Base-by-base conservation (phyloP, 441 rosid species). In the Populus trichocarpa region DNA sequence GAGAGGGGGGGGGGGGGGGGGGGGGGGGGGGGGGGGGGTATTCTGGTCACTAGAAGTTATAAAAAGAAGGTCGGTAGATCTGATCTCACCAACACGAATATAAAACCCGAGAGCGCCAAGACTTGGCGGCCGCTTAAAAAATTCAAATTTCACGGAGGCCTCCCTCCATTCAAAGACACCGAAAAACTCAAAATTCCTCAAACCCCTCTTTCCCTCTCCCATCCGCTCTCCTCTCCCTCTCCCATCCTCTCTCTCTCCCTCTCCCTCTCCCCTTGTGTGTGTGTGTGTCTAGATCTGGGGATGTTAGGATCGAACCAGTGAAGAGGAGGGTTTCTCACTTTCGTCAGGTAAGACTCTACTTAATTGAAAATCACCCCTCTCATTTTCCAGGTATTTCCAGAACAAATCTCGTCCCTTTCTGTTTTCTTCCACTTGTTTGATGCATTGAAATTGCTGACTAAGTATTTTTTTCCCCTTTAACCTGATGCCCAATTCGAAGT, bases 61-160 rank as follows among this genome's bases (percentile, higher is more conserved):
- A 40, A 40, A 11, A 40, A 40, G 50, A 40, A 11, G 16, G 5
- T 40, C 50, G 50, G 12, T 12, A 3, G 57, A 46, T 46, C 57
- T 46, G 20, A 20, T 5, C 32, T 5, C n/a, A 8, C 72, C 72
- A 26, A 23, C 35, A 63, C 77, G 2, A 6, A 40, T 1, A 67
- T 46, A 75, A 46, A 30, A 6, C 38, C 26, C 20, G 6, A 46
- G 57, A 71, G 85, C 83, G 83, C 83, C 83, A 77, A 83, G 78
- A 68, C 59, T 75, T 75, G 75, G 85, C 85, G 85, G 75, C 30
- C 18, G 33, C 12, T 42, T 26, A 6, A 80, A 83, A 71, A 10
- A 67, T 78, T 42, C 65, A 75, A 80, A 23, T 71, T 83, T 80
- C 68, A 70, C 14, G 53, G 26, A 40, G 16, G 50, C 13, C 76